Base-by-base conservation (phyloP, 1,284 basidiomycete genomes). In the Tylopilus sp. region DNA sequence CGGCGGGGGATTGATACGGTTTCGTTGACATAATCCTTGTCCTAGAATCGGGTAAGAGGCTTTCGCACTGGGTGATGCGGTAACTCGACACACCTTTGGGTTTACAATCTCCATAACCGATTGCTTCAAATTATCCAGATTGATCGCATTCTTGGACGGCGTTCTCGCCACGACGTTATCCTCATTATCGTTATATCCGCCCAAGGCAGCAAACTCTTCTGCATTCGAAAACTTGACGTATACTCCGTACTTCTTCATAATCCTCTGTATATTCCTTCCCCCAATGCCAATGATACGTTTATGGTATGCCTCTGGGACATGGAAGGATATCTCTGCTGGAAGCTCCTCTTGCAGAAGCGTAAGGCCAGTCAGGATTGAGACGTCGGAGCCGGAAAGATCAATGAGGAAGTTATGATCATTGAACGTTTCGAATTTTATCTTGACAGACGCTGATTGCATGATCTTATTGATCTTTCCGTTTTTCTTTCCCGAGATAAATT, bases 171-270 rank as follows among this genome's bases (percentile, higher is more conserved):
- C 85, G 46, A 99, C 95, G 64, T 99, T 99, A 73, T 99, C 95
- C 67, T 98, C 95, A 68, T 96, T 96, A 71, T 99, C 94, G 62
- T 91, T 83, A 71, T 98, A 97, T 14, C 94, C 94, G 30, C 94
- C 95, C 51, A 96, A 77, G 10, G 88, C 84, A 39, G 93, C 93
- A 69, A 95, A 98, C 70, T 99, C 96, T 60, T 98, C 94, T 7
- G 94, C 93, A 68, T 98, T 99, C 37, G 92, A 94, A 66, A 99
- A 99, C 73, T 99, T 99, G 72, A 99, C 96, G 72, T 98, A 99
- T 24, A 98, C 95, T 29, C 95, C 95, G 63, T 90, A 97, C 70
- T 96, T 94, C 75, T 98, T 98, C 95, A 99, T 99, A 71, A 99
- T 99, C 54, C 93, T 83, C 70, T 99, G 95, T 53, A 99, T 99